Conservation (phyloP, 192 early-diverging fungal genomes). For the Backusella circina region DNA sequence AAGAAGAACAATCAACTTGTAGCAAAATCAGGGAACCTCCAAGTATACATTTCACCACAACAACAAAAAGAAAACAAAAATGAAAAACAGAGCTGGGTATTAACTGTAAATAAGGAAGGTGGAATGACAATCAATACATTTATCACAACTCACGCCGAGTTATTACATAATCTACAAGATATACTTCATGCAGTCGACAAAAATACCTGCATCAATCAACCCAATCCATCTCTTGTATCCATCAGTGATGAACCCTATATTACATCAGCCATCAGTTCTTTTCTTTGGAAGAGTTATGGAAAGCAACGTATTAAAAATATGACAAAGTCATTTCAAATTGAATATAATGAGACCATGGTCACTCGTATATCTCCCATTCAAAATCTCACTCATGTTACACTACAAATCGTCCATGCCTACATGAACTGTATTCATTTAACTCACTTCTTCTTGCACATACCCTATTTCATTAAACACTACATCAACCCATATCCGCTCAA, state of each 20-base stretch:
- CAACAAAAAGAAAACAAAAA: neutral
- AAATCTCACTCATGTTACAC: neutral
- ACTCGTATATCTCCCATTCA: neutral
- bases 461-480: neutral
- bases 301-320: neutral
- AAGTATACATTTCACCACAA: neutral
- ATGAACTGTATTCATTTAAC: neutral
- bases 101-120: conserved; percentile 1
- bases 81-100: neutral
- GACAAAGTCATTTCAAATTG: neutral
- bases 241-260: neutral
- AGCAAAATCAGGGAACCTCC: neutral
- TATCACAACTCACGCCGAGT: conserved; percentile 4
- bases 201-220: neutral
- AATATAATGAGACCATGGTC: neutral
- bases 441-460: neutral
- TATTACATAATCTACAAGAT: neutral
- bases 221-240: neutral
- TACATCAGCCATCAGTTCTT: neutral
- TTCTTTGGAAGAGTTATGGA: conserved; percentile 2
- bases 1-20: neutral
- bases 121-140: conserved; percentile 1
- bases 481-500: neutral
- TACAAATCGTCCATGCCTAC: neutral
- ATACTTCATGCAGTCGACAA: neutral